These are phyloP conservation scores for Fusarium sterilihyphosum DNA, from an alignment of 2,329 filamentous ascomycete genomes.

Conservation along the genomic window DNA sequence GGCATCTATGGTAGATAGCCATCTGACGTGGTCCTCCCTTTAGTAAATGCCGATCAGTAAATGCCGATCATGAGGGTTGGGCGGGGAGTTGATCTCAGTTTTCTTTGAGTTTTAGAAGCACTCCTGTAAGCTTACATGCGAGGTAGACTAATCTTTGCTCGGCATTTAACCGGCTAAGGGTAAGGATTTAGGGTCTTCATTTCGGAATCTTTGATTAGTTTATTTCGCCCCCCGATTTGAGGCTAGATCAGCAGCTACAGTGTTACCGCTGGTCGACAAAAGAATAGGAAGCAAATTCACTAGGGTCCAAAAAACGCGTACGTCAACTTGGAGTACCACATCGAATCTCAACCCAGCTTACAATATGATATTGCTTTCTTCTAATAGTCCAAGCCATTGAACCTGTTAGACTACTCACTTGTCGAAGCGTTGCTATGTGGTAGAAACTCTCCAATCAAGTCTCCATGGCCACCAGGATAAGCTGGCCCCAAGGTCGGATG, in stretches of 20 bases:
- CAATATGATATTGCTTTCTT: background rate
- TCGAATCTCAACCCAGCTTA: background rate
- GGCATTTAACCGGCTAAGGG: background rate
- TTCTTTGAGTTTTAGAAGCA: background rate
- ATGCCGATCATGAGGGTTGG: fast-evolving
- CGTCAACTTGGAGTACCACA: background rate
- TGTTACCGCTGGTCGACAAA: background rate
- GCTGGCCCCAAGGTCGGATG: background rate
- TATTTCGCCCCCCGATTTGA: background rate
- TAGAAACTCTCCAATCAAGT: background rate
- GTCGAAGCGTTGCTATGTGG: fast-evolving
- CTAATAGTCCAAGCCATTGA: background rate
- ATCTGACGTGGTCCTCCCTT: background rate
- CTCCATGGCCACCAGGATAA: background rate
- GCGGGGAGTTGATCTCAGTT: background rate
- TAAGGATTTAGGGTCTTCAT: background rate
- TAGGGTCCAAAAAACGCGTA: fast-evolving
- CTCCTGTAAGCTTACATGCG: background rate
- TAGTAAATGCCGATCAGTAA: too few species aligned
- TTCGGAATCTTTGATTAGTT: background rate
- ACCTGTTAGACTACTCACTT: background rate
- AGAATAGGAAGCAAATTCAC: background rate
- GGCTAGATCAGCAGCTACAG: background rate
- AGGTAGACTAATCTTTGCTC: too few species aligned
- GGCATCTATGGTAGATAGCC: background rate